These are phyloP conservation scores for Epichloe typhina DNA, from an alignment of 2,329 filamentous ascomycete genomes.

Conservation along the genomic window DNA sequence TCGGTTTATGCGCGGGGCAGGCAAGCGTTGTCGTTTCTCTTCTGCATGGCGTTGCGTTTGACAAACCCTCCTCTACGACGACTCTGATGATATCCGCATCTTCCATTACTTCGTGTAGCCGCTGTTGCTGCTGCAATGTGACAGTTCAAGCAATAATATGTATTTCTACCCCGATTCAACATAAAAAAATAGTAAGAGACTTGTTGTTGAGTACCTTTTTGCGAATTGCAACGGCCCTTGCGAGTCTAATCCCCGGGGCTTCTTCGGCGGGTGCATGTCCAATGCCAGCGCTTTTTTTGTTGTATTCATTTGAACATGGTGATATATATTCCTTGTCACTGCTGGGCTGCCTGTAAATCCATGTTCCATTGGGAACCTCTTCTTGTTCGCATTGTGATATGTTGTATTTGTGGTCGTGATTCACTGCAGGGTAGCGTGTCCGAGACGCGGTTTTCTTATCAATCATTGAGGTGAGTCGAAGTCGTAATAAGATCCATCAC, in stretches of 20 bases:
- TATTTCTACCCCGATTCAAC: neutral
- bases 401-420: too few species aligned
- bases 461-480: too few species aligned
- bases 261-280: too few species aligned
- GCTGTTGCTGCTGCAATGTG: conserved; percentile 5
- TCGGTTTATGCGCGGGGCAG: neutral
- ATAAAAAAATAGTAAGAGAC: conserved; percentile 17
- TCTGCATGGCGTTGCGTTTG: conserved; percentile 5
- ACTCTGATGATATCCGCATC: conserved; percentile 23
- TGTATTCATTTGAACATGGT: too few species aligned
- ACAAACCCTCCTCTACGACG: conserved; percentile 4
- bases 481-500: neutral
- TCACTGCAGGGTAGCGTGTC: too few species aligned
- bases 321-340: too few species aligned
- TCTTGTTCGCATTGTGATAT: too few species aligned
- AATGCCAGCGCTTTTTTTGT: too few species aligned
- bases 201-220: conserved; percentile 30
- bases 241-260: conserved; percentile 11
- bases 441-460: too few species aligned
- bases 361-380: too few species aligned
- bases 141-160: neutral
- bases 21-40: neutral
- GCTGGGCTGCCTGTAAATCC: too few species aligned
- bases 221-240: conserved; percentile 30
- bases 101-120: conserved; percentile 6